Base-by-base conservation (phyloP, 208 protist genomes). In the Lotmaria passim region DNA sequence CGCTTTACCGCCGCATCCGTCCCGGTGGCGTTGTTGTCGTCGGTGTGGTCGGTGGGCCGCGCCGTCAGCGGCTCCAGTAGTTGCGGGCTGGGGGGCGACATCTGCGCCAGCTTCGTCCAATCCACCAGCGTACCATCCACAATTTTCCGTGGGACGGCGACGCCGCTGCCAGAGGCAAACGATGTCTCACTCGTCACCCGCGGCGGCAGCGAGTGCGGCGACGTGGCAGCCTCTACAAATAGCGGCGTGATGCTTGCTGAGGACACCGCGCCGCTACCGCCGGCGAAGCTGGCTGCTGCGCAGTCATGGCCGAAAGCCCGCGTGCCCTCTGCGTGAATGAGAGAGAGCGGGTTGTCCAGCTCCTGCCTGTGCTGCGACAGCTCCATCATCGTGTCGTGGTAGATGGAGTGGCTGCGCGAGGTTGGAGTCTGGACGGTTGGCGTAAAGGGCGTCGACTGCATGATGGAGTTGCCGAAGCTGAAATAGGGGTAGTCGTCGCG, bases 401-500 rank as follows among this genome's bases (percentile, higher is more conserved):
- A 77, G 39, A 77, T 77, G 48, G 71, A 77, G 33, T 60, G 63
- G 10, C 48, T 10, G 17, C 71, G 56, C 36, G 71, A 70, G 30
- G 38, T 31, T 5, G 64, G 41, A 17, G 71, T 43, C 33, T 38
- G 31, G 4, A 60, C 39, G 4, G 56, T 66, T 8, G 38, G 71
- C 10, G 71, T 77, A 56, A 61, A 61, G 39, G 63, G 56, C 21
- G 53, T 43, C 0, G 64, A 71, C n/a, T 73, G 64, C 59, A 72
- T n/a, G 30, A 78, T 69, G 28, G 63, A 78, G 30, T 67, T 60
- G 46, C 63, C 59, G 17, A 78, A 77, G 48, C 71, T 68, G 51
- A 64, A 78, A 28, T 60, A 33, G 0, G 65, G 59, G 63, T 60
- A 46, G 19, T 67, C 64, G 24, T 61, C 51, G 31, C 43, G 33